A percentile compares a stretch with the other conserved stretches of the same genome.
phyloP scores from a whole-genome alignment of 1,284 basidiomycete genomes.

The Vanrija humicola region DNA sequence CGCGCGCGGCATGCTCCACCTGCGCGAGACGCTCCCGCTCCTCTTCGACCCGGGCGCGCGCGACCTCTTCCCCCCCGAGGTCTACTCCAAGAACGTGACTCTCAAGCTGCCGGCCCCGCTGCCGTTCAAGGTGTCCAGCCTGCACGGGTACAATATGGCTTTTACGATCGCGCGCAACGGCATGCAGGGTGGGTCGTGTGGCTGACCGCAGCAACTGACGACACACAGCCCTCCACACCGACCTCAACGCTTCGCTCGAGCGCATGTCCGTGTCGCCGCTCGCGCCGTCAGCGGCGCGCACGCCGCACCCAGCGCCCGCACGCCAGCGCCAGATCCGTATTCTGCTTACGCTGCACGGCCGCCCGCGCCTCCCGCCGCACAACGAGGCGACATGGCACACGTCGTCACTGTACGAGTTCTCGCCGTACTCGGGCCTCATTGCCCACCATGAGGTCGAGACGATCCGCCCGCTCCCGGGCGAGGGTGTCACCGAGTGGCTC shows the following conservation, averaged over 20 bases:
- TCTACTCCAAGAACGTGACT: constrained; percentile 41
- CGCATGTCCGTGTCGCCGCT: constrained; percentile 40
- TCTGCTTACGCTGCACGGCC: constrained; percentile 35
- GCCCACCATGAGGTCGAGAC: constrained; percentile 47
- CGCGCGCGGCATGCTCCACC: constrained; percentile 45
- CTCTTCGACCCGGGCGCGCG: constrained; percentile 35
- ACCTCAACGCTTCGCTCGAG: constrained; percentile 36
- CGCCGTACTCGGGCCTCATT: constrained; percentile 47
- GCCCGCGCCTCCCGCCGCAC: constrained; percentile 41
- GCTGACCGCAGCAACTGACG: constrained; percentile 2
- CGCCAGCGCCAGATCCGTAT: constrained; percentile 42
- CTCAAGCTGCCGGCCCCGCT: constrained; percentile 43
- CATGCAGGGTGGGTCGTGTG: constrained; percentile 41
- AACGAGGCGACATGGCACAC: constrained; percentile 43
- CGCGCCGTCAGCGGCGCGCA: constrained; percentile 11
- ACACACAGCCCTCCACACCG: constrained; percentile 40
- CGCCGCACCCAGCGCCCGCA: constrained; percentile 17
- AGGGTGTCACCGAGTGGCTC: constrained; percentile 48
- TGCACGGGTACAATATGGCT: constrained; percentile 41
- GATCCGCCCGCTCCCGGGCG: constrained; percentile 48
- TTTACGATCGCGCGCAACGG: constrained; percentile 45
- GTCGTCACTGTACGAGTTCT: constrained; percentile 48
- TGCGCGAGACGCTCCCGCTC: constrained; percentile 43
- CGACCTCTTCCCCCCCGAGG: constrained; percentile 41
- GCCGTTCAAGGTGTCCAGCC: constrained; percentile 42